These are phyloP conservation scores for Martensiomyces pterosporus DNA, from an alignment of 192 early-diverging fungal species.

Conservation along the genomic window DNA sequence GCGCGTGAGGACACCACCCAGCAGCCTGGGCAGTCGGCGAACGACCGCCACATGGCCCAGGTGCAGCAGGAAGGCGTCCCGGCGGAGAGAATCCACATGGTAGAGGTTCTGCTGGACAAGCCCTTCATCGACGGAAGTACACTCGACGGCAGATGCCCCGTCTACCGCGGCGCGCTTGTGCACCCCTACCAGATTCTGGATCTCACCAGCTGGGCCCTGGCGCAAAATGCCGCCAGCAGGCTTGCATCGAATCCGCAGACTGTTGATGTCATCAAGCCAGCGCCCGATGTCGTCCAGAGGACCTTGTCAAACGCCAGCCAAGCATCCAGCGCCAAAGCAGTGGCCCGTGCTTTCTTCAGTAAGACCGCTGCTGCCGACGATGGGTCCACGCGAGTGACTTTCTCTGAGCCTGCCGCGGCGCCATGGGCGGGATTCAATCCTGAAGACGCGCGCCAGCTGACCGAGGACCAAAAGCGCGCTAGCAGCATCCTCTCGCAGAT, in stretches of 20 bases:
- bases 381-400: not conserved
- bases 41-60: slow-evolving; percentile 61
- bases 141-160: slow-evolving; percentile 75
- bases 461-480: not conserved
- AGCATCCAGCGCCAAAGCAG: slow-evolving; percentile 19
- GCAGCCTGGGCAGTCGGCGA: slow-evolving; percentile 1
- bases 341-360: slow-evolving; percentile 11
- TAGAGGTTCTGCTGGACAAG: slow-evolving; percentile 88
- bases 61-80: slow-evolving; percentile 51
- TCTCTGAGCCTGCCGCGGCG: not conserved
- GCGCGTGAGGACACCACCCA: slow-evolving; percentile 10
- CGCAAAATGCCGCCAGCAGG: slow-evolving; percentile 13
- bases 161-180: slow-evolving; percentile 69
- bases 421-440: not conserved
- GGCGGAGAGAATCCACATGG: slow-evolving; percentile 54
- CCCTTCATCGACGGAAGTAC: slow-evolving; percentile 73
- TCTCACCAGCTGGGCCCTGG: slow-evolving; percentile 52
- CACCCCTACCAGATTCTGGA: slow-evolving; percentile 66
- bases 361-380: not conserved
- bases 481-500: no score
- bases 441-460: not conserved
- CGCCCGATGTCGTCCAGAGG: slow-evolving; percentile 10
- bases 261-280: slow-evolving; percentile 24
- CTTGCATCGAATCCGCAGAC: slow-evolving; percentile 18
- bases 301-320: slow-evolving; percentile 3